phyloP scores from a whole-genome alignment of 2,329 filamentous ascomycete genomes.

The Botrytis elliptica region DNA sequence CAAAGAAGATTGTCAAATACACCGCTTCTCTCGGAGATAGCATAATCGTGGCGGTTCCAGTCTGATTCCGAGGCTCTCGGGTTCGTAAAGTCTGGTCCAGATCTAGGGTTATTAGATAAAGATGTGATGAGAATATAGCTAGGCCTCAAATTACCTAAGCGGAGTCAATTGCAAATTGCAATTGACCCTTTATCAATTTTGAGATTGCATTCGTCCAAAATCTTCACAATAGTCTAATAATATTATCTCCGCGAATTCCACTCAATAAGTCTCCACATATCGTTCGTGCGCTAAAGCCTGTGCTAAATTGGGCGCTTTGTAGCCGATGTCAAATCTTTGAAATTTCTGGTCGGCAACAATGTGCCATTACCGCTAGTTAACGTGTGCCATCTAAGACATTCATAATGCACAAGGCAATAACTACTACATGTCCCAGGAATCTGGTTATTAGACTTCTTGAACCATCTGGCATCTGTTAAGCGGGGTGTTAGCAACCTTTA shows the following conservation, averaged over 20 bases:
- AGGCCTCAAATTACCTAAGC: not conserved
- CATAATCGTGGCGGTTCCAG: not conserved
- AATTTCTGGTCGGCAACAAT: not conserved
- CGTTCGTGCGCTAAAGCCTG: not conserved
- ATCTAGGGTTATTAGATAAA: not conserved
- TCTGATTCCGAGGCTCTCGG: not conserved
- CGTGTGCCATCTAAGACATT: not conserved
- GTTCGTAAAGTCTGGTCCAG: not conserved
- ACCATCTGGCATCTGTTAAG: no score
- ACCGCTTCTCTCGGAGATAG: conserved; percentile 8
- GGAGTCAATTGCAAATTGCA: not conserved
- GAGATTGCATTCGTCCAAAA: not conserved
- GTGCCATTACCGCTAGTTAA: not conserved
- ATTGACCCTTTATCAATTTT: not conserved
- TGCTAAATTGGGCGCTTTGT: not conserved
- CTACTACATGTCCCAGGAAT: not conserved
- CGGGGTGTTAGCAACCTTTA: not conserved
- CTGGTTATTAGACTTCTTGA: not conserved
- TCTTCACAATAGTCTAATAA: not conserved
- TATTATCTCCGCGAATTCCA: not conserved
- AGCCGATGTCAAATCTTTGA: not conserved
- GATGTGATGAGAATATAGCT: not conserved
- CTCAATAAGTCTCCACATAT: not conserved
- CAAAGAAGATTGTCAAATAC: not conserved
- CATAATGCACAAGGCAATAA: not conserved